Base-by-base conservation (phyloP, 2,329 filamentous ascomycete species). In the Aspergillus ibericus region DNA sequence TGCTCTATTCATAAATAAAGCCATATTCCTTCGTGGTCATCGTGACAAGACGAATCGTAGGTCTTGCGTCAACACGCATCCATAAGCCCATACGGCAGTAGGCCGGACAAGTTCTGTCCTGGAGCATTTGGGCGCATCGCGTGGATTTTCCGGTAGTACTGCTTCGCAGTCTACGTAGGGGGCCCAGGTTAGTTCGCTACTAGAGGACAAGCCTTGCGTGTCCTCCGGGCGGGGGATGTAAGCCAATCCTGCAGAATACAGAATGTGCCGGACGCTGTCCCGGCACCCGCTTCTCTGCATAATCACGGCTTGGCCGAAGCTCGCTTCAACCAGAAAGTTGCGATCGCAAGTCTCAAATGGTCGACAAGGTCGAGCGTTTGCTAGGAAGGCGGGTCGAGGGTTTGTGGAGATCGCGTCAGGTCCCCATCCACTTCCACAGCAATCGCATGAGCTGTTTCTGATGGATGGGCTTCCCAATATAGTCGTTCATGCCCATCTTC, bases 401-500 rank as follows among this genome's bases (percentile, higher is more conserved):
- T 4, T 44, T 13, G 27, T 9, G 3, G 9, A 32, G 3, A 29
- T 22, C 25, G 8, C n/a, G 20, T 59, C 57, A 59, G 8, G 56
- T 54, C 13, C 69, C 72, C 16, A 73, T 68, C 72, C 74, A 76
- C 59, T 72, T 72, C 66, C 72, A 70, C 34, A 84, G 61, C 56
- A 80, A 68, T 22, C 75, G 74, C 25, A 81, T 72, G 44, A 84
- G 63, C 7, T 78, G 71, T 51, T 78, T 77, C n/a, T 79, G 77
- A 63, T 82, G 78, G 10, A 85, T 77, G 0, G 83, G 83, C 63
- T 85, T 85, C 1, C 82, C 73, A 12, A 85, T 73, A 60, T 84
- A 85, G 42, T 81, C 83, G 42, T 81, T 79, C 82, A 85, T 83
- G 0, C 83, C 83, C 51, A 78, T 79, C 4, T 79, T 77, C 27